Percentiles rank a stretch among this genome's conserved stretches.
Conservation (phyloP, 2,329 filamentous ascomycete species). For the Aspergillus tanneri region DNA sequence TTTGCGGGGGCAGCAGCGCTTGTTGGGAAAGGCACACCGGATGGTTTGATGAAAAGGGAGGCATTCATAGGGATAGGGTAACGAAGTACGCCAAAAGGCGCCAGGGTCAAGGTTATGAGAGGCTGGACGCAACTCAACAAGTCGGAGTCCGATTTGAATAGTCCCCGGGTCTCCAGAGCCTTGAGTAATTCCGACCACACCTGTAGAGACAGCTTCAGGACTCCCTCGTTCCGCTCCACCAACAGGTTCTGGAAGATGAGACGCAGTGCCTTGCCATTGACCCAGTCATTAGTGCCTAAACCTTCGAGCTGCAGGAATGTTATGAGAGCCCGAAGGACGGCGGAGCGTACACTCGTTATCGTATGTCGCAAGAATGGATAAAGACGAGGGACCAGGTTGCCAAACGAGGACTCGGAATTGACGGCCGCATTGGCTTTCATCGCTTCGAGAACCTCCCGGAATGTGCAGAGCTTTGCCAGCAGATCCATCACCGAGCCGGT, state of each 20-base stretch:
- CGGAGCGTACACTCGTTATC: slow-evolving; percentile 90
- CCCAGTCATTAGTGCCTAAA: slow-evolving; percentile 79
- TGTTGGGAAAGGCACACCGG: slow-evolving; percentile 74
- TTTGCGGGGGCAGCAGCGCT: slow-evolving; percentile 36
- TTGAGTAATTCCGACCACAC: slow-evolving; percentile 80
- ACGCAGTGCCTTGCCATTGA: slow-evolving; percentile 83
- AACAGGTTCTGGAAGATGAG: slow-evolving; percentile 93
- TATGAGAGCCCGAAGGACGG: slow-evolving; percentile 85
- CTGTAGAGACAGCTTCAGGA: slow-evolving; percentile 78
- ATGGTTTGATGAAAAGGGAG: slow-evolving; percentile 86
- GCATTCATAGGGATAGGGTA: slow-evolving; percentile 92
- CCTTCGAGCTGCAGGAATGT: slow-evolving; percentile 89
- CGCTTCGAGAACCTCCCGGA: slow-evolving; percentile 84
- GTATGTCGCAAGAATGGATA: slow-evolving; percentile 97
- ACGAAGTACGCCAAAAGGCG: slow-evolving; percentile 87
- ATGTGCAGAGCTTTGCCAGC: slow-evolving; percentile 90
- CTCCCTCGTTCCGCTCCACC: slow-evolving; percentile 83
- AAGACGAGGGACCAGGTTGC: slow-evolving; percentile 83
- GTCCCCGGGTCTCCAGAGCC: slow-evolving; percentile 61
- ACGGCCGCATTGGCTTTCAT: slow-evolving; percentile 88
- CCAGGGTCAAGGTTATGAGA: slow-evolving; percentile 80
- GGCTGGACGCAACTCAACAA: slow-evolving; percentile 73
- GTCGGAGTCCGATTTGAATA: slow-evolving; percentile 66
- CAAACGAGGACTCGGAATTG: slow-evolving; percentile 86
- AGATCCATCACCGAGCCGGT: slow-evolving; percentile 99